Evolutionary conservation across 1,139 yeast genomes (phyloP), one percentile per base, ranked within the genome.

Genomic region (Sugiyamaella pinicola): DNA sequence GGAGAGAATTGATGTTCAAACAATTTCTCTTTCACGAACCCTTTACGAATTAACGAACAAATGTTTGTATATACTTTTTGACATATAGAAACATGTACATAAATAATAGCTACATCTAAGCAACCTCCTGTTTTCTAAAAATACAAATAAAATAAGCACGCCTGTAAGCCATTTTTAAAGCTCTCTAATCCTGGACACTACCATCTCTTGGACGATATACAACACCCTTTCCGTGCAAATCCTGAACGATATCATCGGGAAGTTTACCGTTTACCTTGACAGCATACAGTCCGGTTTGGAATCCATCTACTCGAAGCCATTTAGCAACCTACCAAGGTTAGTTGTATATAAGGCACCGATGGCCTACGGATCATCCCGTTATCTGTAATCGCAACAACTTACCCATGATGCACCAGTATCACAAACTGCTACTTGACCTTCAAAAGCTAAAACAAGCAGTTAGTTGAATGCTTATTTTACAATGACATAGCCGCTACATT

Each of bases 151-250:
- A 29, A 28, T n/a, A 9, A n/a, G 21, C 13, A 17, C n/a, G n/a
- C n/a, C n/a, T n/a, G n/a, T n/a, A n/a, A n/a, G n/a, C n/a, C n/a
- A n/a, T n/a, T n/a, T n/a, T n/a, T 19, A 15, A 31, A 17, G 9
- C 15, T 7, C 13, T 26, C 37, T 71, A 89, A 69, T 89, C 96
- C 64, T 84, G 87, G 31, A 87, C 97, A 71, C 91, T 83, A 42
- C 99, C 99, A 69, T 95, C 99, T 70, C 99, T 80, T 31, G 99
- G 98, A 60, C 98, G 81, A 72, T 95, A 95, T 52, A 83, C 82
- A 44, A 87, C 82, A 34, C 88, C 88, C 62, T 84, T 86, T 21
- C 79, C 80, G 45, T 83, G 84, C 66, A 93, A 74, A 51, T 85
- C 86, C 46, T 81, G 82, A 13, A 87, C 81, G 34, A 89, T 82